Evolutionary conservation across 345 rosid species (phyloP), one percentile per base, ranked within the genome.

Genomic region (Excoecaria agallocha): DNA sequence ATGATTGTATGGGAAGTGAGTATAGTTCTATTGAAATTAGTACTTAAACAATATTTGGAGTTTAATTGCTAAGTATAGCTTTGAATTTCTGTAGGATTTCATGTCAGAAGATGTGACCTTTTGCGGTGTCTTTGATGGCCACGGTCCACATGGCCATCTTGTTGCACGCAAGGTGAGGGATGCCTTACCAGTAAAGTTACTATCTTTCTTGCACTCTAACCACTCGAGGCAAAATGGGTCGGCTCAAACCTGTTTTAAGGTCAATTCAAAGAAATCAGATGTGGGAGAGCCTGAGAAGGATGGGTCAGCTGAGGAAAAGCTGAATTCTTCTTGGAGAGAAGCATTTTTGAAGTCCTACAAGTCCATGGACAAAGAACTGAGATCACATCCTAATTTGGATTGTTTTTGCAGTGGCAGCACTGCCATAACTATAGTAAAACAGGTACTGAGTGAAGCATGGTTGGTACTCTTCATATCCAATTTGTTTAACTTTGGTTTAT

Each of bases 371-470:
- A 93, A 96, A 82, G 97, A 96, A 81, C 88, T 96, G 68, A 91
- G 83, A 75, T 90, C 97, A 37, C 98, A 91, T 85, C 97, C 98
- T 69, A 92, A 89, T 82, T 80, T 96, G 81, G 98, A 96, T 74
- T 93, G 98, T 87, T 93, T 96, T 87, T 96, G 98, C 74, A 96
- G 99, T 74, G 99, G 99, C 75, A 88, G 99, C 86, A 96, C 99
- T 48, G 93, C 99, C 37, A 88, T 93, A 63, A 88, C 97, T 10
- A 77, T 96, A 48, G 86, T 96, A 54, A 96, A 91, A 85, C 99
- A 96, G 93, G 99, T 90, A 81, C 66, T 62, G 17, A 39, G 69
- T 62, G 76, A 76, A 70, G 35, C 37, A 55, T 52, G 22, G 45
- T 51, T 8, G 1, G 45, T 45, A 1, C 51, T 62, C 55, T 20